Conservation (phyloP, 73 alveolate species). For the Paramecium caudatum region DNA sequence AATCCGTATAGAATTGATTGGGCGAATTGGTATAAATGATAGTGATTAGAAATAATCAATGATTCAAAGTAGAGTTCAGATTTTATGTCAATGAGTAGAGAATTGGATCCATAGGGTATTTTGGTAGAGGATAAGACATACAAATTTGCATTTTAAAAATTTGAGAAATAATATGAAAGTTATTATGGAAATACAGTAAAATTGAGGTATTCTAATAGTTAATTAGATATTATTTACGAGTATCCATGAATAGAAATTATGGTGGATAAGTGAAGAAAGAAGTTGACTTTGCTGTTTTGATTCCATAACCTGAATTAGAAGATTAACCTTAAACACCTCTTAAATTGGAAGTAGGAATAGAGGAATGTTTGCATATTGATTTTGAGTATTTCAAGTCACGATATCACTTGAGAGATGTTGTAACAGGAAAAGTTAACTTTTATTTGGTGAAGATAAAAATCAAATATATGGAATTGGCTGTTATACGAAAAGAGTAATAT, state of each 20-base stretch:
- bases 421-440: conserved; percentile 97
- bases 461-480: conserved; percentile 99
- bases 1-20: conserved; percentile 71
- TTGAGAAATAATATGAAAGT: conserved; percentile 72
- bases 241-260: conserved; percentile 42
- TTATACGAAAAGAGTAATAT: conserved; percentile 92
- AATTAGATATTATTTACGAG: conserved; percentile 45
- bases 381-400: conserved; percentile 97
- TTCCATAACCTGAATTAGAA: conserved; percentile 26
- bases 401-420: conserved; percentile 96
- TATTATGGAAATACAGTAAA: conserved; percentile 75
- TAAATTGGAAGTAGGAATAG: conserved; percentile 56
- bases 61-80: conserved; percentile 73
- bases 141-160: conserved; percentile 67
- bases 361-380: conserved; percentile 93
- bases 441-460: conserved; percentile 98
- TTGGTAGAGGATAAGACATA: conserved; percentile 65
- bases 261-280: conserved; percentile 47
- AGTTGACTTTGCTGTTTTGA: conserved; percentile 27
- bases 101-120: conserved; percentile 76
- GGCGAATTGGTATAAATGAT: conserved; percentile 71
- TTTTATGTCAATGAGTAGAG: conserved; percentile 78
- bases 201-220: background rate
- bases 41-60: conserved; percentile 66
- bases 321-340: background rate